Percentiles rank a stretch among this genome's conserved stretches.
Evolutionary conservation across 1,284 basidiomycete species (phyloP).

Genomic region (Austroboletus niveus): DNA sequence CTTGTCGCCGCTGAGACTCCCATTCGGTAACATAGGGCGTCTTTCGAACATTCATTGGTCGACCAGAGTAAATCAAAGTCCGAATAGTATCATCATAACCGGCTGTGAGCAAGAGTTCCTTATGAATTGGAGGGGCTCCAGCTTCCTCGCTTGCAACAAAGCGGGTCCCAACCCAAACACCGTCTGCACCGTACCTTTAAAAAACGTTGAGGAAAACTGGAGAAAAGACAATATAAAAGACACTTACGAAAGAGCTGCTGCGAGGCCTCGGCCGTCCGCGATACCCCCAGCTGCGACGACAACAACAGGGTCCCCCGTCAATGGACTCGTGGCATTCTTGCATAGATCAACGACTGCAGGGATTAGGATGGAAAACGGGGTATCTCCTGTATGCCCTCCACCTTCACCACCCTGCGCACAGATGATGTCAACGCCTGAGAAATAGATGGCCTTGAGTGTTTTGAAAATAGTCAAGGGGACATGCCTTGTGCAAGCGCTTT

Average conservation of each 20-base stretch:
- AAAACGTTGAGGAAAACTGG: slow-evolving; percentile 1
- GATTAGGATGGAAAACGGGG: slow-evolving; percentile 74
- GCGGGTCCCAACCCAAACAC: slow-evolving; percentile 89
- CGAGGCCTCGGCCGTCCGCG: slow-evolving; percentile 79
- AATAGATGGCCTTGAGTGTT: not conserved
- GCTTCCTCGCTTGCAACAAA: slow-evolving; percentile 87
- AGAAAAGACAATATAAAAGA: not conserved
- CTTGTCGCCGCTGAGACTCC: slow-evolving; percentile 58
- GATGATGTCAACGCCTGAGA: slow-evolving; percentile 78
- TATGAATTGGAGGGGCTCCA: slow-evolving; percentile 78
- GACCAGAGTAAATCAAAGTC: slow-evolving; percentile 80
- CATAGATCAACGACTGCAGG: slow-evolving; percentile 80
- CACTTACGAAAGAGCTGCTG: slow-evolving; percentile 70
- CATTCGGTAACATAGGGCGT: slow-evolving; percentile 74
- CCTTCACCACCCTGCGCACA: slow-evolving; percentile 81
- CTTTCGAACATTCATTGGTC: slow-evolving; percentile 80
- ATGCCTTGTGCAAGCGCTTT: slow-evolving; percentile 75
- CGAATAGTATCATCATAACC: slow-evolving; percentile 71
- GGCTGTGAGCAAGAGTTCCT: slow-evolving; percentile 63
- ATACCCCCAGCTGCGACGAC: slow-evolving; percentile 86
- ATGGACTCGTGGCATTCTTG: slow-evolving; percentile 57
- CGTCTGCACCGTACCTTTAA: slow-evolving; percentile 69
- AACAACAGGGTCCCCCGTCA: slow-evolving; percentile 74
- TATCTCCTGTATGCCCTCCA: slow-evolving; percentile 78
- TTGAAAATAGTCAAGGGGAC: not conserved